Conservation (phyloP, 441 rosid genomes). For the Aquilaria agallochum region DNA sequence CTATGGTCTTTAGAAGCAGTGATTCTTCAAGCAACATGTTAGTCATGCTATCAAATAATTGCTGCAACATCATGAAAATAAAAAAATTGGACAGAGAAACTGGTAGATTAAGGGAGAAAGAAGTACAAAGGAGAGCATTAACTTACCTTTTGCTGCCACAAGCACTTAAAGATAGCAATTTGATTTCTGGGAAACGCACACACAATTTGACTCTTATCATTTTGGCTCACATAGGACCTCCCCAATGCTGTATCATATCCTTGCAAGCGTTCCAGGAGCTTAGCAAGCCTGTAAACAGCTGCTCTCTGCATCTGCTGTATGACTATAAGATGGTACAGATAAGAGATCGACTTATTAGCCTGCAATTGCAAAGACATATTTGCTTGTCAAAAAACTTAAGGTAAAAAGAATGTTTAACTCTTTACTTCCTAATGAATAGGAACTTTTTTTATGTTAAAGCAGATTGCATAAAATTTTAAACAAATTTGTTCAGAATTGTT, state of each 20-base stretch:
- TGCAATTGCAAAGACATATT: constrained; percentile 24
- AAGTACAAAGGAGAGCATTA: constrained; percentile 8
- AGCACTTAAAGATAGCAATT: constrained; percentile 39
- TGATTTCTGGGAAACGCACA: constrained; percentile 53
- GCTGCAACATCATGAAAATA: constrained; percentile 41
- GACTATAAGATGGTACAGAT: constrained; percentile 77
- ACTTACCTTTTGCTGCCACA: constrained; percentile 88
- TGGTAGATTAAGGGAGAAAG: neutral
- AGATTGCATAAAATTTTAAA: no score
- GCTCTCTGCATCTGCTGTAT: constrained; percentile 77
- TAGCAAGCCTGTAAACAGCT: constrained; percentile 58
- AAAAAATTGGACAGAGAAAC: constrained; percentile 1
- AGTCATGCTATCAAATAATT: constrained; percentile 65
- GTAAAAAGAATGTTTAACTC: no score
- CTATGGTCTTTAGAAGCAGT: constrained; percentile 59
- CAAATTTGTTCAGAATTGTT: no score
- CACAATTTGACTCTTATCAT: constrained; percentile 19
- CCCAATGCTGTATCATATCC: constrained; percentile 37
- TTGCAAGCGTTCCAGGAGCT: constrained; percentile 44
- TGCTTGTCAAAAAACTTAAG: no score
- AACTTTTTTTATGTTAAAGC: no score
- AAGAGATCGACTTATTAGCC: constrained; percentile 72
- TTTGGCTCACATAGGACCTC: constrained; percentile 34
- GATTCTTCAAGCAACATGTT: constrained; percentile 60
- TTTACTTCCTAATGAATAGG: no score